Conservation (phyloP, 1,139 yeast genomes). For the Hanseniaspora gamundiae region DNA sequence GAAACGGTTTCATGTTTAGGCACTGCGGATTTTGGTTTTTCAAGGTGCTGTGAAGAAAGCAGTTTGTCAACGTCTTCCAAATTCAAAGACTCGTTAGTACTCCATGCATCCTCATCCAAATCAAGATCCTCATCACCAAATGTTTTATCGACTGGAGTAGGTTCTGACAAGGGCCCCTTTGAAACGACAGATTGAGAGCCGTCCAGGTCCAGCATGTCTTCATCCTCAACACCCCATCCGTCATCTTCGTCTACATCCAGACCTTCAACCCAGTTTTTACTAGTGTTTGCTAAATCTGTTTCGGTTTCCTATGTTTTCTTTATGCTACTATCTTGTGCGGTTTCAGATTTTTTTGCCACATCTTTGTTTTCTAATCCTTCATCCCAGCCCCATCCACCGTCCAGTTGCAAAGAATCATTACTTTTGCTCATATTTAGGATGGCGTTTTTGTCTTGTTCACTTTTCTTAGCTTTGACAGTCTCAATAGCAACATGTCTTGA, state of each 20-base stretch:
- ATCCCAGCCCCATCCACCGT: slow-evolving; percentile 18
- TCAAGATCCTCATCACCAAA: slow-evolving; percentile 7
- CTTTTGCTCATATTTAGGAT: background rate
- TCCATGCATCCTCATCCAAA: slow-evolving; percentile 10
- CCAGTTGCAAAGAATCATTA: slow-evolving; percentile 5
- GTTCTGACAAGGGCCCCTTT: too few relatives aligned
- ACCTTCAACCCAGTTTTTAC: slow-evolving; percentile 1
- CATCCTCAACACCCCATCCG: slow-evolving; percentile 11
- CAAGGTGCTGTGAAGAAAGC: too few relatives aligned
- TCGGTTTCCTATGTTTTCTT: too few relatives aligned
- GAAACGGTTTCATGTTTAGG: background rate
- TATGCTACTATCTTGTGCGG: too few relatives aligned
- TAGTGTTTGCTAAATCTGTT: background rate
- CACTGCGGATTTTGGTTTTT: background rate
- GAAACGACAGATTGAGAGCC: background rate
- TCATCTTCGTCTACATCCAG: slow-evolving; percentile 9
- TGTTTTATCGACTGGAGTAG: background rate
- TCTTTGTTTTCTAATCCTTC: slow-evolving; percentile 6
- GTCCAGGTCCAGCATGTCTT: background rate
- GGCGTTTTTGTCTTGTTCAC: too few relatives aligned
- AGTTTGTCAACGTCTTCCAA: background rate
- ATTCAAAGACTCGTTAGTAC: background rate
- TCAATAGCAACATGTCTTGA: background rate
- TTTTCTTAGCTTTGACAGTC: too few relatives aligned
- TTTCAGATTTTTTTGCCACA: background rate